Evolutionary conservation across 768 basidiomycete genomes (phyloP).

Genomic region (Exsudoporus frostii): DNA sequence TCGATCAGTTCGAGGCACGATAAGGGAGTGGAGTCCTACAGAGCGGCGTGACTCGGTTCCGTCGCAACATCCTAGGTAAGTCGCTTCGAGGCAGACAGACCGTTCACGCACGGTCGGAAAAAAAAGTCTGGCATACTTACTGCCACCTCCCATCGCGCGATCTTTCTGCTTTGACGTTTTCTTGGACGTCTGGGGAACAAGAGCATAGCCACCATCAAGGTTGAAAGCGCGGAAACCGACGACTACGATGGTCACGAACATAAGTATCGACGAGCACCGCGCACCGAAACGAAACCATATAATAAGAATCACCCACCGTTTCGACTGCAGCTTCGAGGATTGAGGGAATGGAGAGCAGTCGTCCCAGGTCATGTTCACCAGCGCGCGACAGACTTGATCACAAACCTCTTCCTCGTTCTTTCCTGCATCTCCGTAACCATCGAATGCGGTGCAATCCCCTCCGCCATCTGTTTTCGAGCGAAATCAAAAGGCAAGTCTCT

Average conservation of each 20-base stretch:
- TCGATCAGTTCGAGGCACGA: neutral
- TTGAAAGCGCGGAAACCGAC: constrained; percentile 22
- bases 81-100: constrained; percentile 28
- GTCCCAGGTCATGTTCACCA: constrained; percentile 14
- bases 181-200: constrained; percentile 23
- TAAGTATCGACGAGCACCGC: too few species aligned
- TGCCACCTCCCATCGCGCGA: constrained; percentile 9
- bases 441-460: constrained; percentile 16
- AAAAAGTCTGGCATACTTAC: constrained; percentile 17
- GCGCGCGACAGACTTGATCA: constrained; percentile 30
- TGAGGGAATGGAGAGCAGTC: neutral
- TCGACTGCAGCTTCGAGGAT: constrained; percentile 17
- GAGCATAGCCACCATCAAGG: constrained; percentile 28
- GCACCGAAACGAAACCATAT: neutral
- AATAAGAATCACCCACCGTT: constrained; percentile 20
- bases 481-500: constrained; percentile 16
- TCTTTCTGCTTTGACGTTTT: constrained; percentile 29
- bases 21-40: constrained; percentile 5
- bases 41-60: constrained; percentile 25
- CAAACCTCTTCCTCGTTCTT: constrained; percentile 23
- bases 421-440: constrained; percentile 25
- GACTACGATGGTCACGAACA: constrained; percentile 1
- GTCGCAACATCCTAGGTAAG: constrained; percentile 22
- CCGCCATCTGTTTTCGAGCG: constrained; percentile 20
- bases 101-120: constrained; percentile 20